Conservation (phyloP, 371 early-diverging fungal species). For the Mucor mucedo region DNA sequence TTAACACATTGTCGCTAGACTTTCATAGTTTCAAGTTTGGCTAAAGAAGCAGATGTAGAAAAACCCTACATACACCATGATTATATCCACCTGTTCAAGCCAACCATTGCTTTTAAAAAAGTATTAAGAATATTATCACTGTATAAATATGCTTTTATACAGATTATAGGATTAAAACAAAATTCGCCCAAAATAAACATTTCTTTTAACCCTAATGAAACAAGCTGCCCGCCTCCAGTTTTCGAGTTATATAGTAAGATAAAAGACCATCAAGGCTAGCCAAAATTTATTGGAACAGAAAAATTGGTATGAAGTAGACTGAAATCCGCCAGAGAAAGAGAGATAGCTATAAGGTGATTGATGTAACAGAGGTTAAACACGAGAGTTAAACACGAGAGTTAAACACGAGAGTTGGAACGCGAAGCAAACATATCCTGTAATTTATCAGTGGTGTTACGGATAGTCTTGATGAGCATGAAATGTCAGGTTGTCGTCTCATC, state of each 20-base stretch:
- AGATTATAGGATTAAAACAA: too few species aligned
- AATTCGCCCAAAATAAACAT: too few species aligned
- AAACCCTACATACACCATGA: constrained; percentile 24
- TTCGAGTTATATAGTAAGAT: constrained; percentile 11
- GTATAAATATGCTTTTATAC: too few species aligned
- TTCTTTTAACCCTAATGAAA: too few species aligned
- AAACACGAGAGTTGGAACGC: constrained; percentile 20
- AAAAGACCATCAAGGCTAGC: constrained; percentile 18
- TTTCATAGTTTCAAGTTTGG: constrained; percentile 22
- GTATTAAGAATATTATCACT: too few species aligned
- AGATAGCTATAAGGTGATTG: constrained; percentile 13
- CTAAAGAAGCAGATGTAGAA: constrained; percentile 18
- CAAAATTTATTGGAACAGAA: constrained; percentile 11
- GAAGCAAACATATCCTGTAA: constrained; percentile 23
- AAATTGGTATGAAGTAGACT: constrained; percentile 13
- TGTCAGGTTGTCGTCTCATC: constrained; percentile 21
- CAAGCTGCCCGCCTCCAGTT: constrained; percentile 18
- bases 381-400: too few species aligned
- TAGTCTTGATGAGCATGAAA: constrained; percentile 21
- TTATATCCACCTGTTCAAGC: constrained; percentile 22
- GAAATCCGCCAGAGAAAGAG: constrained; percentile 16
- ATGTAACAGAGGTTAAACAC: constrained; percentile 14
- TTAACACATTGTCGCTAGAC: constrained; percentile 17
- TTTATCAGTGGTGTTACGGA: constrained; percentile 18
- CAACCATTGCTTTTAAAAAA: constrained; percentile 19